Conservation (phyloP, 179 eudicot species). For the Spinacia oleracea region DNA sequence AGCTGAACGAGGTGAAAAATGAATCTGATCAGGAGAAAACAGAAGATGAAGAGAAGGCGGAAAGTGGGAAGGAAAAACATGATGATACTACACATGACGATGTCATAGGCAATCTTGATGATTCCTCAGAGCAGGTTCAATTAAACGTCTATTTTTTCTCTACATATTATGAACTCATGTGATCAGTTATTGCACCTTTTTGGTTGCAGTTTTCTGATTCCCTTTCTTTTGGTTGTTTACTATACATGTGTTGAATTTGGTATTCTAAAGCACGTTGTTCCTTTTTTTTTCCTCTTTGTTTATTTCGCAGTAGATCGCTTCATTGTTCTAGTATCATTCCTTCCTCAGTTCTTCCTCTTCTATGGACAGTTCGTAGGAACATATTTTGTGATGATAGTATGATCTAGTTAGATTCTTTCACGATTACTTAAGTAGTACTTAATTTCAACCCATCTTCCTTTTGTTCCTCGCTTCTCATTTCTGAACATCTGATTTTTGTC, state of each 20-base stretch:
- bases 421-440: not conserved
- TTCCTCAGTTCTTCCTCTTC: conserved; percentile 3
- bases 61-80: conserved; percentile 37
- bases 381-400: not conserved
- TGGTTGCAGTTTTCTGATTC: not conserved
- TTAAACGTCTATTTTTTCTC: conserved; percentile 14
- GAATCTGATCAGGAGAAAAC: conserved; percentile 45
- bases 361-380: not conserved
- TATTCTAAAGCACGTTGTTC: not conserved
- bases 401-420: not conserved
- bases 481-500: conserved; percentile 16
- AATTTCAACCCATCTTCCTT: not conserved
- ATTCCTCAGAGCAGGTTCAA: conserved; percentile 55
- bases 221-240: not conserved
- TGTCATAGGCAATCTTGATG: conserved; percentile 40
- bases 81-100: conserved; percentile 42
- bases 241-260: not conserved
- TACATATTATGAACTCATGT: conserved; percentile 8
- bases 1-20: conserved; percentile 53
- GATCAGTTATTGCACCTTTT: not conserved
- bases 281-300: not conserved
- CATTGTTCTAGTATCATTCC: not conserved
- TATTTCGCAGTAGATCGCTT: not conserved
- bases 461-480: conserved; percentile 7
- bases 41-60: conserved; percentile 39